Percentiles rank a stretch among this genome's conserved stretches.
phyloP scores from a whole-genome alignment of 306 rosid species.

The Astragalus glycyphyllos region DNA sequence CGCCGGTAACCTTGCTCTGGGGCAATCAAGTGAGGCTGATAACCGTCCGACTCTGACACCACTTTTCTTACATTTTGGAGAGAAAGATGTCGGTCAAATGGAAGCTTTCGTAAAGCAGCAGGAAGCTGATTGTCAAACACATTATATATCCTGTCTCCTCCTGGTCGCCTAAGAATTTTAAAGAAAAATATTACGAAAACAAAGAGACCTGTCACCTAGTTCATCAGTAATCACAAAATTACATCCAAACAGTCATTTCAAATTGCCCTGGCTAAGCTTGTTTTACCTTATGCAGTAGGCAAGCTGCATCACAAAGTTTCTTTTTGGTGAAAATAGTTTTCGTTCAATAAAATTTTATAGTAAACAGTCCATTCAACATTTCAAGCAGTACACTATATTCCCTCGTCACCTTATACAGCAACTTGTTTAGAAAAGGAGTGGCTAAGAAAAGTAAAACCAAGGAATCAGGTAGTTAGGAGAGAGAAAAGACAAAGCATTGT shows the following conservation, averaged over 20 bases:
- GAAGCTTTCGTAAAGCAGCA: slow-evolving; percentile 96
- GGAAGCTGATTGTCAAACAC: slow-evolving; percentile 88
- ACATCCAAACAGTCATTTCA: slow-evolving; percentile 26
- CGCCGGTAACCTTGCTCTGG: slow-evolving; percentile 99
- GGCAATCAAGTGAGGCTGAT: slow-evolving; percentile 98
- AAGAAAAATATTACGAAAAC: not conserved
- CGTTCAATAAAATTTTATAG: not conserved
- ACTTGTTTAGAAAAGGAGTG: not conserved
- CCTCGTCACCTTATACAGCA: not conserved
- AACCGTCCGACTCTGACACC: slow-evolving; percentile 95
- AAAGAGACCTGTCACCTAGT: slow-evolving; percentile 21
- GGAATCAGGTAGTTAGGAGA: not conserved
- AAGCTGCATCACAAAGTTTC: slow-evolving; percentile 13
- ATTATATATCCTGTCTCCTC: slow-evolving; percentile 78
- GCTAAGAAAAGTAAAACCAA: not conserved
- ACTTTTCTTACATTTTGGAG: slow-evolving; percentile 85
- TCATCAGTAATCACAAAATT: slow-evolving; percentile 6
- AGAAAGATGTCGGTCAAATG: slow-evolving; percentile 93
- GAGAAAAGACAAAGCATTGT: not conserved
- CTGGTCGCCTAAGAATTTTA: slow-evolving; percentile 70
- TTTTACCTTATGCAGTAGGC: not conserved
- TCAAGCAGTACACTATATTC: slow-evolving; percentile 12
- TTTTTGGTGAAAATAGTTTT: slow-evolving; percentile 10
- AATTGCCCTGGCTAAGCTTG: slow-evolving; percentile 11
- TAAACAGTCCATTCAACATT: slow-evolving; percentile 11